Evolutionary conservation across 129 eudicot genomes (phyloP).

Genomic region (Logfia minima): DNA sequence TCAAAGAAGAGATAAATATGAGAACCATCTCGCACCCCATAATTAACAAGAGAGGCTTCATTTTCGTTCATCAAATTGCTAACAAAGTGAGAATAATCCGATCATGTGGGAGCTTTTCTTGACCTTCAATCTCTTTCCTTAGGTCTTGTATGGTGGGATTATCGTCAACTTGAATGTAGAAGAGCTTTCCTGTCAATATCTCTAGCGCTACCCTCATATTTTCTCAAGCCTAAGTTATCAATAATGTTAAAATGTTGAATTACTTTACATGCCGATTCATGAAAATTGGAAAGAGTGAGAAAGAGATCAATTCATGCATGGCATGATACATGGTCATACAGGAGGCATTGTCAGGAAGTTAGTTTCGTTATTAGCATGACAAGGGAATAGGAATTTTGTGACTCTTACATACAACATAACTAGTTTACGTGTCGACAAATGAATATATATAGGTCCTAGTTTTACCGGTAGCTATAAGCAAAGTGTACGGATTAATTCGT

Average conservation of each 20-base stretch:
- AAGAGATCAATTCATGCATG: slow-evolving; percentile 11
- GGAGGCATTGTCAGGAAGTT: slow-evolving; percentile 38
- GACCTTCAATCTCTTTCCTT: slow-evolving; percentile 47
- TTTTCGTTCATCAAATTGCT: slow-evolving; percentile 29
- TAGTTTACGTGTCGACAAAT: not conserved
- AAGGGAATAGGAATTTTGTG: slow-evolving; percentile 16
- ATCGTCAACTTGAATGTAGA: slow-evolving; percentile 41
- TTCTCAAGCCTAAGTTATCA: not conserved
- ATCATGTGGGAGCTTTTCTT: slow-evolving; percentile 47
- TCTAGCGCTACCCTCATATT: slow-evolving; percentile 48
- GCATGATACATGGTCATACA: slow-evolving; percentile 35
- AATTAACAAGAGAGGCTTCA: slow-evolving; percentile 34
- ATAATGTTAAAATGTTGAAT: not conserved
- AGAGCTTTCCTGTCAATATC: slow-evolving; percentile 49
- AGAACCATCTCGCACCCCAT: slow-evolving; percentile 54
- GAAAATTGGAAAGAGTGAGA: slow-evolving; percentile 13
- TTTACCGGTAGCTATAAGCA: not conserved
- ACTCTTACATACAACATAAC: not conserved
- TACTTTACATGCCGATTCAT: no score
- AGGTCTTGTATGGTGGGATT: slow-evolving; percentile 50
- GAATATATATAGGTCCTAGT: not conserved
- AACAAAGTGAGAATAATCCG: slow-evolving; percentile 39
- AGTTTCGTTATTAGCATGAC: slow-evolving; percentile 35
- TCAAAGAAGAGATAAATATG: slow-evolving; percentile 50
- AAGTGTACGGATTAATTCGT: not conserved